Conservation (phyloP, 352 stramenopile species). For the Phytophthora foliorum region DNA sequence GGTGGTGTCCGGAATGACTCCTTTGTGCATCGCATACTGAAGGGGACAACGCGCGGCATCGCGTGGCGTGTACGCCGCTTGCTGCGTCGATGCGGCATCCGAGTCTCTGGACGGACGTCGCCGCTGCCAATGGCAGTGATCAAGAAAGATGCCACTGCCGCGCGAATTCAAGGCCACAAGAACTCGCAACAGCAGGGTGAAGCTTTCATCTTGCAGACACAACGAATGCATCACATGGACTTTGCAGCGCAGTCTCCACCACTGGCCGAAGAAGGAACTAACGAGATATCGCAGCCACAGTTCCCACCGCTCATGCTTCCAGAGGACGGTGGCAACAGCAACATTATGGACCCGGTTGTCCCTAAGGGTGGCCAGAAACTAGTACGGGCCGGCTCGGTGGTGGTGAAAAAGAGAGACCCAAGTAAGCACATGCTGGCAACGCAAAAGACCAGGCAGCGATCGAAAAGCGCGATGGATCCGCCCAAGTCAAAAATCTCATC, state of each 20-base stretch:
- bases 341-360: not conserved
- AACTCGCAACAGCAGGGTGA: slow-evolving; percentile 76
- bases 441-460: slow-evolving; percentile 32
- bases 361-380: not conserved
- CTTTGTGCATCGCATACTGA: slow-evolving; percentile 24
- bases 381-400: slow-evolving; percentile 2
- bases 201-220: slow-evolving; percentile 76
- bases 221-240: slow-evolving; percentile 65
- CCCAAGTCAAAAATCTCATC: slow-evolving; percentile 12
- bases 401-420: slow-evolving; percentile 29
- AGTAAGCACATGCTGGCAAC: slow-evolving; percentile 29
- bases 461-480: slow-evolving; percentile 29
- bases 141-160: slow-evolving; percentile 66
- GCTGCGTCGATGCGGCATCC: slow-evolving; percentile 17
- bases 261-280: slow-evolving; percentile 1
- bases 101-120: slow-evolving; percentile 32
- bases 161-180: slow-evolving; percentile 79
- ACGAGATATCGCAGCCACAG: not conserved
- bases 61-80: slow-evolving; percentile 20
- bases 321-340: slow-evolving; percentile 2
- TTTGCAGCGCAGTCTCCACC: slow-evolving; percentile 31
- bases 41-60: slow-evolving; percentile 2
- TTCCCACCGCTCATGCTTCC: slow-evolving; percentile 18
- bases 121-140: slow-evolving; percentile 76
- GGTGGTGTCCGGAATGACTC: slow-evolving; percentile 23